phyloP scores from a whole-genome alignment of 192 early-diverging fungal genomes.

The Mortierella hygrophila region DNA sequence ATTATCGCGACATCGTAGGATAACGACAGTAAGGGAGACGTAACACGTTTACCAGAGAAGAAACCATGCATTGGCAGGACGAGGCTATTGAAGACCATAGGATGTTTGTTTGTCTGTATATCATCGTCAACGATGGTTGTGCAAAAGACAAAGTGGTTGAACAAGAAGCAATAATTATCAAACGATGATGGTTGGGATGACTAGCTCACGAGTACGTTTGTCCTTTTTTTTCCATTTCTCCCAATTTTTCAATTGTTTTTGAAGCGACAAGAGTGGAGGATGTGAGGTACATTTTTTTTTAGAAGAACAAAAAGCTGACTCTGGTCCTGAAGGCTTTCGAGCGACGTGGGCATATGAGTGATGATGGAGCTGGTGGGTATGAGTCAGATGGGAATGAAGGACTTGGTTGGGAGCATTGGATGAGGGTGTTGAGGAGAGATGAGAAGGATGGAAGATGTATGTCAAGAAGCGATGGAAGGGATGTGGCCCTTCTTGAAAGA shows the following conservation, averaged over 20 bases:
- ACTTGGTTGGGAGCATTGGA: background rate
- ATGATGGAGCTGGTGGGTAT: background rate
- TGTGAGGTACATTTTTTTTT: background rate
- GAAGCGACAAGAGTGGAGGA: background rate
- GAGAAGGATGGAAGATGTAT: constrained; percentile 6
- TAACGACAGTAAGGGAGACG: background rate
- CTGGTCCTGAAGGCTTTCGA: constrained; percentile 18
- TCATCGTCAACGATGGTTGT: background rate
- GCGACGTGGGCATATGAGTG: background rate
- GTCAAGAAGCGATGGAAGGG: background rate
- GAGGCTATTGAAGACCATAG: background rate
- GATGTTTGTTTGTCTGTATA: background rate
- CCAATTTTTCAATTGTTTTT: background rate
- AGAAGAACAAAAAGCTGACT: constrained; percentile 29
- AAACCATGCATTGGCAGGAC: background rate
- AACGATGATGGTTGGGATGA: background rate
- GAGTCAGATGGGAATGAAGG: constrained; percentile 15
- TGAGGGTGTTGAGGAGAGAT: background rate
- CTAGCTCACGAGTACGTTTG: background rate
- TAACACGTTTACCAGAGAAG: background rate
- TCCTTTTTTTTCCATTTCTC: background rate
- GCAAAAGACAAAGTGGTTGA: background rate
- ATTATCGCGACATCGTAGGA: no score
- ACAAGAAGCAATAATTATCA: background rate
- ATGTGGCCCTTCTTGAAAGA: background rate